A percentile compares a stretch with the other conserved stretches of the same genome.
Conservation (phyloP, 2,329 filamentous ascomycete genomes). For the Trichophyton mentagrophytes region DNA sequence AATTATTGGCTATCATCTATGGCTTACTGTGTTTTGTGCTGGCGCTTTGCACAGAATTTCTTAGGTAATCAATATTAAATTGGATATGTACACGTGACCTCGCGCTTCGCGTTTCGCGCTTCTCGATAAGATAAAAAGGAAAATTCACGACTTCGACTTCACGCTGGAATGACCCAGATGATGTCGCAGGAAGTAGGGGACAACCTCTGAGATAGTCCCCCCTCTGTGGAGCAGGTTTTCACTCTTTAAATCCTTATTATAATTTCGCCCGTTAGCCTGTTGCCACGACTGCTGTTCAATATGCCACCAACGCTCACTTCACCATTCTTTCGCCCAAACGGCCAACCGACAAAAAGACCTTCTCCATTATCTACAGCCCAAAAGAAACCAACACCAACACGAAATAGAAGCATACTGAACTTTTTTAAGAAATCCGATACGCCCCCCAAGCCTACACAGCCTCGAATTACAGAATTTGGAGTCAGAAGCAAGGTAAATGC, state of each 20-base stretch:
- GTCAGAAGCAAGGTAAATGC: slow-evolving; percentile 12
- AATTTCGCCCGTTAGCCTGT: background rate
- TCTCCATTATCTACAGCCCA: background rate
- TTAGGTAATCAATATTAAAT: background rate
- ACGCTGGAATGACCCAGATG: background rate
- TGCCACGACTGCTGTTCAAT: background rate
- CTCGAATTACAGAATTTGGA: slow-evolving; percentile 42
- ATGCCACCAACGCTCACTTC: slow-evolving; percentile 3
- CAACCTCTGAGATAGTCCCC: background rate
- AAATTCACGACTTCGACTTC: background rate
- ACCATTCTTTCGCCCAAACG: slow-evolving; percentile 5
- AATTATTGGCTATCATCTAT: background rate
- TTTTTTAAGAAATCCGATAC: slow-evolving; percentile 60
- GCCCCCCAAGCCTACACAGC: slow-evolving; percentile 35
- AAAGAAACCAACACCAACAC: slow-evolving; percentile 4
- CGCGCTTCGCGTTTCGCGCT: slow-evolving; percentile 4
- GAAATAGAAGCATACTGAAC: slow-evolving; percentile 55
- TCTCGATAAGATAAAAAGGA: background rate
- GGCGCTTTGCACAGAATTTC: background rate
- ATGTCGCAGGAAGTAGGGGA: background rate
- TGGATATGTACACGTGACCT: background rate
- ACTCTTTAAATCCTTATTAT: background rate
- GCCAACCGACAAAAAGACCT: background rate
- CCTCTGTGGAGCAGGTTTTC: background rate
- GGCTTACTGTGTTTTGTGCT: too few species aligned